These are phyloP conservation scores for Aspergillus ostianus DNA, from an alignment of 495 filamentous ascomycete genomes.

Conservation along the genomic window DNA sequence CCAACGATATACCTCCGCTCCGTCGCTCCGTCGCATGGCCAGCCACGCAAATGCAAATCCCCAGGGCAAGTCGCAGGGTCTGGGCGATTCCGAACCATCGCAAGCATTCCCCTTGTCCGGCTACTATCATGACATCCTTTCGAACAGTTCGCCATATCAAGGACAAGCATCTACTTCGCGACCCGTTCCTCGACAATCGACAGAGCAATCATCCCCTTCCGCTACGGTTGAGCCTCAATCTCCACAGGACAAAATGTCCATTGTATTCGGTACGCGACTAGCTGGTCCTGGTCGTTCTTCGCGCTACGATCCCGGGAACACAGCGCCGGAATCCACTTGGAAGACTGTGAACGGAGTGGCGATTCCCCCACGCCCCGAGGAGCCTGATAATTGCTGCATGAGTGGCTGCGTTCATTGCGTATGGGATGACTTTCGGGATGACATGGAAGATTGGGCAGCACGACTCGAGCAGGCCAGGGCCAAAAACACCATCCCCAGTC, in stretches of 20 bases:
- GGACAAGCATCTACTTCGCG: constrained; percentile 25
- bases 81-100: constrained; percentile 2
- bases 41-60: constrained; percentile 16
- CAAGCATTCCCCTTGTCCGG: constrained; percentile 46
- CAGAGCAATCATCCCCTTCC: constrained; percentile 28
- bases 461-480: constrained; percentile 55
- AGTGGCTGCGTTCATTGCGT: constrained; percentile 96
- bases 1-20: constrained; percentile 22
- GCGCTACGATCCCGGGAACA: constrained; percentile 51
- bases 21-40: constrained; percentile 25
- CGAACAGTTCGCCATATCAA: constrained; percentile 28
- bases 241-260: constrained; percentile 55
- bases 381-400: constrained; percentile 99
- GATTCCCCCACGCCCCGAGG: constrained; percentile 78
- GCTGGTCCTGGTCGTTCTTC: constrained; percentile 65
- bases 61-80: constrained; percentile 15
- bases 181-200: constrained; percentile 16
- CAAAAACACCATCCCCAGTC: constrained; percentile 20
- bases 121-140: constrained; percentile 40
- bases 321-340: constrained; percentile 43
- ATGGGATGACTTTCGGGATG: constrained; percentile 88
- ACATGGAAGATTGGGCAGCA: constrained; percentile 82
- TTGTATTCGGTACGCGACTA: constrained; percentile 76
- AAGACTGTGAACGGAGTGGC: constrained; percentile 72
- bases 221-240: constrained; percentile 28